A percentile compares a stretch with the other conserved stretches of the same genome.
phyloP scores from a whole-genome alignment of 306 rosid genomes.

The Vicia villosa region DNA sequence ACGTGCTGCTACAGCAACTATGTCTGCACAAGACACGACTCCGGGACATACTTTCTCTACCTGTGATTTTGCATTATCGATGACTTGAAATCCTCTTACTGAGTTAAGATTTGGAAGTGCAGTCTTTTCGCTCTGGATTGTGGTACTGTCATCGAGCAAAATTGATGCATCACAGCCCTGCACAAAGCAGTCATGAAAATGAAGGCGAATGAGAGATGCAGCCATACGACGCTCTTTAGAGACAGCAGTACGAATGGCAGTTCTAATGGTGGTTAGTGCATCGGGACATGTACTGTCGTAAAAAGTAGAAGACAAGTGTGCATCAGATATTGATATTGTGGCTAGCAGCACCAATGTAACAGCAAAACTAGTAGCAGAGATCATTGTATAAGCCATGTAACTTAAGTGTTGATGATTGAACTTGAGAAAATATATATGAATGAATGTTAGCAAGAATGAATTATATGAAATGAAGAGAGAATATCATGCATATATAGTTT shows the following conservation, averaged over 20 bases:
- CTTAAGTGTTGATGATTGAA: too few relatives aligned
- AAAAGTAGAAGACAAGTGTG: constrained; percentile 53
- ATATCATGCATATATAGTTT: too few relatives aligned
- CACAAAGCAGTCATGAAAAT: constrained; percentile 50
- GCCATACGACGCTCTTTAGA: constrained; percentile 51
- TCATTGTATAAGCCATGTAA: constrained; percentile 14
- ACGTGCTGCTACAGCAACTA: constrained; percentile 12
- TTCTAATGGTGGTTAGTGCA: constrained; percentile 53
- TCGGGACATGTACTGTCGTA: constrained; percentile 59
- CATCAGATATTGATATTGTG: constrained; percentile 42
- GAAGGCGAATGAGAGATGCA: constrained; percentile 48
- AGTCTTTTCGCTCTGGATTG: constrained; percentile 46
- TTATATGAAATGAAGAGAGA: too few relatives aligned
- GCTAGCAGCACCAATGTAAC: constrained; percentile 27
- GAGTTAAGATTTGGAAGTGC: too few relatives aligned
- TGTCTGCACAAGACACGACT: too few relatives aligned
- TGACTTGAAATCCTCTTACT: too few relatives aligned
- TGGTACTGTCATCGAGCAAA: constrained; percentile 38
- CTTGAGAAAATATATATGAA: too few relatives aligned
- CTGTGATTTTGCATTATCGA: too few relatives aligned
- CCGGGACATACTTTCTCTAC: too few relatives aligned
- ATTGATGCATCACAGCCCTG: constrained; percentile 69
- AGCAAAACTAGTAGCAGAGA: constrained; percentile 5
- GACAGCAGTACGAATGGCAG: constrained; percentile 37
- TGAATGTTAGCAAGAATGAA: too few relatives aligned